These are phyloP conservation scores for Isatis tinctoria DNA, from an alignment of 345 rosid species.

Conservation along the genomic window DNA sequence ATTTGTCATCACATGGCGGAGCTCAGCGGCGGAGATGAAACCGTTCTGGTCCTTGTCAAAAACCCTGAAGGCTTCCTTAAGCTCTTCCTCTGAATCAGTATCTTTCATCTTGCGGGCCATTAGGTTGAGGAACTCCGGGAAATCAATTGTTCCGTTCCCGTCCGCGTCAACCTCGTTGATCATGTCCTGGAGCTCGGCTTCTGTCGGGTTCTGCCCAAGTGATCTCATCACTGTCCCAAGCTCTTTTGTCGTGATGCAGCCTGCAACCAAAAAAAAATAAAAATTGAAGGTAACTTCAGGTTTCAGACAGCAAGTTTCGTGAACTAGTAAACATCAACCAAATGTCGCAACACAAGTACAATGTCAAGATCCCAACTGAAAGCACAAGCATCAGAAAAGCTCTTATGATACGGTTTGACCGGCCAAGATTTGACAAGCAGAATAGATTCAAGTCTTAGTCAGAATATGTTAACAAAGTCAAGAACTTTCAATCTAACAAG, in stretches of 20 bases:
- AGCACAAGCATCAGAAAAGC: neutral
- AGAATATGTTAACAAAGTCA: neutral
- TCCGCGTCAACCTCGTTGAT: conserved; percentile 33
- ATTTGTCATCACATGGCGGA: conserved; percentile 51
- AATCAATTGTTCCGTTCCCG: conserved; percentile 40
- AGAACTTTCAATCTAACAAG: neutral
- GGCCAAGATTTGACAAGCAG: neutral
- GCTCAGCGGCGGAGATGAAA: conserved; percentile 48
- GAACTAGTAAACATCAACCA: neutral
- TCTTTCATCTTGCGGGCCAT: conserved; percentile 57
- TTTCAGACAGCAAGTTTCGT: neutral
- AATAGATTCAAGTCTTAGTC: neutral
- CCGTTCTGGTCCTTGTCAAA: conserved; percentile 58
- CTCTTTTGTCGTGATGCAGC: conserved; percentile 37
- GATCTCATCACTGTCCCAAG: conserved; percentile 37
- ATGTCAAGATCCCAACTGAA: neutral
- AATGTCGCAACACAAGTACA: neutral
- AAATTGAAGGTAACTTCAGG: neutral
- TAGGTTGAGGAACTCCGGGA: conserved; percentile 46
- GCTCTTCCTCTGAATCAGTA: conserved; percentile 53
- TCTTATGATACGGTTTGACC: neutral
- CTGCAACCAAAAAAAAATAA: conserved; percentile 16
- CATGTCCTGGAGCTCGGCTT: conserved; percentile 33
- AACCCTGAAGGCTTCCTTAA: conserved; percentile 51
- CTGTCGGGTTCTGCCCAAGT: conserved; percentile 35